phyloP scores from a whole-genome alignment of 2,329 filamentous ascomycete species.

The Exophiala alcalophila region DNA sequence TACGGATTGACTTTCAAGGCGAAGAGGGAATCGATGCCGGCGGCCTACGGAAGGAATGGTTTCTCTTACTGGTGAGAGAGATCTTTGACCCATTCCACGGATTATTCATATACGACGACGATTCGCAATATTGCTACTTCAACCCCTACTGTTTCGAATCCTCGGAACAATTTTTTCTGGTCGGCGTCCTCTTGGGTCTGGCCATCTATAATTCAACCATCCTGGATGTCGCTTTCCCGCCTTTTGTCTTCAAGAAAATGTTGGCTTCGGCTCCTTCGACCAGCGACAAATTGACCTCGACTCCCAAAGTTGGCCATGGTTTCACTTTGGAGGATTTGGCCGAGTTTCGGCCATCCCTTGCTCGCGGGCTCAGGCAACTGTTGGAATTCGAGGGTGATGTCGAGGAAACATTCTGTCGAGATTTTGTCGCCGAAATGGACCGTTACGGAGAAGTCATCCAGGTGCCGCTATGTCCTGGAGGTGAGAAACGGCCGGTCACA shows the following conservation, averaged over 20 bases:
- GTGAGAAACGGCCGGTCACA: slow-evolving; percentile 74
- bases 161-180: slow-evolving; percentile 85
- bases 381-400: slow-evolving; percentile 84
- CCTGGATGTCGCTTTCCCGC: slow-evolving; percentile 79
- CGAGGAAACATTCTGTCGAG: slow-evolving; percentile 72
- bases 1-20: slow-evolving; percentile 79
- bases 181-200: slow-evolving; percentile 81
- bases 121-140: slow-evolving; percentile 89
- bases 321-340: slow-evolving; percentile 79
- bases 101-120: slow-evolving; percentile 89
- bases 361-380: slow-evolving; percentile 70
- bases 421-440: slow-evolving; percentile 75
- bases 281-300: slow-evolving; percentile 54
- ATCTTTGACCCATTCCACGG: slow-evolving; percentile 89
- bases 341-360: slow-evolving; percentile 74
- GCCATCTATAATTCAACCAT: slow-evolving; percentile 96
- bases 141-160: slow-evolving; percentile 87
- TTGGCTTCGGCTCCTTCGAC: slow-evolving; percentile 70
- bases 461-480: slow-evolving; percentile 70
- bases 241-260: slow-evolving; percentile 85
- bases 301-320: slow-evolving; percentile 58
- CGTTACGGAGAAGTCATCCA: slow-evolving; percentile 67
- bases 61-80: slow-evolving; percentile 79
- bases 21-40: slow-evolving; percentile 92
- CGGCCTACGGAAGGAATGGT: slow-evolving; percentile 91